Base-by-base conservation (phyloP, 495 filamentous ascomycete species). In the Penicillium longicatenatum region DNA sequence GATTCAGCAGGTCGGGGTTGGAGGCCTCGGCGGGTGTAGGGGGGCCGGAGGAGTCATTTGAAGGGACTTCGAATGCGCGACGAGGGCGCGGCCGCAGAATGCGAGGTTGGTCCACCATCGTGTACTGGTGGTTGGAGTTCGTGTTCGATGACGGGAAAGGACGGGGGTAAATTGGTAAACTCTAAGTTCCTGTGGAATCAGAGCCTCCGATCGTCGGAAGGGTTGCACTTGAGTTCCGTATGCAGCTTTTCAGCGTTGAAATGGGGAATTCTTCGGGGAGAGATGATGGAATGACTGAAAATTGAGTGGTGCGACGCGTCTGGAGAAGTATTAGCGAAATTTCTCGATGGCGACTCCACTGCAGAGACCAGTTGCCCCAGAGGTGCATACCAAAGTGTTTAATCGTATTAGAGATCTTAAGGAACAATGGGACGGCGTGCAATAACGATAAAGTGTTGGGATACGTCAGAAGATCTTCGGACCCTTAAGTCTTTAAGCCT, bases 11-110 rank as follows among this genome's bases (percentile, higher is more conserved):
- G 16, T 75, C 71, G 20, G 68, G 44, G 30, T 71, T 71, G 35
- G 71, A 60, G 7, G 70, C 54, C 52, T 75, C 76, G 55, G 73
- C 69, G 8, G 82, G 78, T 8, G 78, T 77, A 37, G 79, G 69
- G 42, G 79, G 73, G 57, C 74, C 66, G 41, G 84, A 77, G 39
- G 81, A 83, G 50, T 86, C 75, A 45, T 79, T 72, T 26, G 82
- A 82, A 45, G 79, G 77, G 45, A 89, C 68, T 21, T 90, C 83
- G 71, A 92, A 95, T 47, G 87, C 80, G 33, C 91, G 86, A 49
- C 88, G 85, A 43, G 92, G 90, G 57, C 86, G 83, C 4, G 92
- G 90, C 24, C 87, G 84, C 54, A 88, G 71, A 64, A 93, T 75
- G 46, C 79, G 81, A 64, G 78, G 78, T 51, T 78, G 71, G 59